These are phyloP conservation scores for Emmonsia crescens DNA, from an alignment of 2,329 filamentous ascomycete genomes.

Conservation along the genomic window DNA sequence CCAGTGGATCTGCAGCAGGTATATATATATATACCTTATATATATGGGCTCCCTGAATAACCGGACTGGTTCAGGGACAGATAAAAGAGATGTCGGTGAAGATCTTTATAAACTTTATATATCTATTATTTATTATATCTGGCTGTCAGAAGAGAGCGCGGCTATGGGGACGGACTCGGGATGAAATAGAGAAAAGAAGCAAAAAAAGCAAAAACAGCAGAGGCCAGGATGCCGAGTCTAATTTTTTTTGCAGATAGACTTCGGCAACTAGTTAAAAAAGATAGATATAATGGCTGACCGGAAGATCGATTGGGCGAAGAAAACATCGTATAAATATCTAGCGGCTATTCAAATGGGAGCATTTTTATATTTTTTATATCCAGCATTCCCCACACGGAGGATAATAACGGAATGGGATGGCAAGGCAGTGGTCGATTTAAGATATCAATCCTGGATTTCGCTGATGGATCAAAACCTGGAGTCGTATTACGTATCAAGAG, in stretches of 20 bases:
- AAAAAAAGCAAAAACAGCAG: background rate
- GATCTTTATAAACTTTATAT: background rate
- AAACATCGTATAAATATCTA: background rate
- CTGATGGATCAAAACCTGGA: background rate
- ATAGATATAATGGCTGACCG: background rate
- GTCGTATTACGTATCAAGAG: background rate
- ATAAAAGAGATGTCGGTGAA: background rate
- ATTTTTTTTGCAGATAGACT: background rate
- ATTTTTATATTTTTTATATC: no score
- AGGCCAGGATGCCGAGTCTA: background rate
- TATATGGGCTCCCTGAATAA: background rate
- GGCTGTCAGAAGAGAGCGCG: no score
- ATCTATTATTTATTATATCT: background rate
- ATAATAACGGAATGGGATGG: background rate
- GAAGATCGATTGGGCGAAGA: background rate
- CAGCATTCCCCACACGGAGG: background rate
- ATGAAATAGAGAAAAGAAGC: background rate
- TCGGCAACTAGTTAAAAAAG: background rate
- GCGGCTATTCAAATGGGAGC: background rate
- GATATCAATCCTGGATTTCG: background rate
- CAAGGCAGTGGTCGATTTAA: background rate
- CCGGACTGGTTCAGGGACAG: background rate
- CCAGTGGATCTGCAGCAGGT: background rate
- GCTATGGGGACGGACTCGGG: background rate
- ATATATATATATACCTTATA: background rate